Percentiles rank a stretch among this genome's conserved stretches.
Evolutionary conservation across 192 early-diverging fungal genomes (phyloP).

Genomic region (Helicostylum pulchrum): DNA sequence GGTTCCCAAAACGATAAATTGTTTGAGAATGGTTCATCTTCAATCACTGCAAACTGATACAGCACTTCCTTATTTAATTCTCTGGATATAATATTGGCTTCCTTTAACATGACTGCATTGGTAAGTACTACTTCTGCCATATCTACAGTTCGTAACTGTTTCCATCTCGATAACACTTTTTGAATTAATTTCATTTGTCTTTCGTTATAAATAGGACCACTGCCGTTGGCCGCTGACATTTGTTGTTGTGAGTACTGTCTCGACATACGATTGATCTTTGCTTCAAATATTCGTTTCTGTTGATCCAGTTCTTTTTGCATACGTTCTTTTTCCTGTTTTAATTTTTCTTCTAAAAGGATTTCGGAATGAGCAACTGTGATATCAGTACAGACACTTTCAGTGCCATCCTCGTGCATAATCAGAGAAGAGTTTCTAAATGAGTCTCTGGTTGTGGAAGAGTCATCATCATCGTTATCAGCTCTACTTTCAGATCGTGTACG

Average conservation of each 20-base stretch:
- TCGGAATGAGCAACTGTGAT: conserved; percentile 28
- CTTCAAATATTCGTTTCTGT: conserved; percentile 54
- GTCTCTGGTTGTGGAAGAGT: conserved; percentile 19
- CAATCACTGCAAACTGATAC: conserved; percentile 81
- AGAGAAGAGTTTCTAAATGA: conserved; percentile 25
- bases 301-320: conserved; percentile 48
- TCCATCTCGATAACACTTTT: conserved; percentile 45
- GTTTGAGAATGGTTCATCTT: conserved; percentile 53
- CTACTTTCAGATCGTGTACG: conserved; percentile 52
- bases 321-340: conserved; percentile 47
- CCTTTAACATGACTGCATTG: conserved; percentile 74
- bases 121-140: conserved; percentile 67
- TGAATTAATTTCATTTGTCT: conserved; percentile 41
- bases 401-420: conserved; percentile 33
- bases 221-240: conserved; percentile 7
- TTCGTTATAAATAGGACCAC: conserved; percentile 42
- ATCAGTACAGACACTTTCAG: conserved; percentile 37
- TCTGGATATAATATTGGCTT: conserved; percentile 85
- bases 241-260: conserved; percentile 33
- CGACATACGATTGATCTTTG: conserved; percentile 46
- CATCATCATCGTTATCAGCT: conserved; percentile 30
- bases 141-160: conserved; percentile 50
- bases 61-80: conserved; percentile 79
- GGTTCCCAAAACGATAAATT: conserved; percentile 52
- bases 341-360: conserved; percentile 37